Conservation (phyloP, 2,329 filamentous ascomycete genomes). For the Penicillium sp. region DNA sequence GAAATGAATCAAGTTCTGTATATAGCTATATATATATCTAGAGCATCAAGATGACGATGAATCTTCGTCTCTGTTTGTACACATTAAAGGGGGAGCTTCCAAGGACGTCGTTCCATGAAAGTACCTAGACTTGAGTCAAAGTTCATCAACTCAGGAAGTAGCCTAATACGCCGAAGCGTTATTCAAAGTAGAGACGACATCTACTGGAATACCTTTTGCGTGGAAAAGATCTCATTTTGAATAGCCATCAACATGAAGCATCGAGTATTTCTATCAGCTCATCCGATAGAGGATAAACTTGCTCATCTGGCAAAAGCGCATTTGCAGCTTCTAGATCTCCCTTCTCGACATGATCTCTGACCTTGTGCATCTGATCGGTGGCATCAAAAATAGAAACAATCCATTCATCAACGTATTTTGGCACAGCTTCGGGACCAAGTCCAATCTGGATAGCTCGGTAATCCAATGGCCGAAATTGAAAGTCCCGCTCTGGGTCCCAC, state of each 20-base stretch:
- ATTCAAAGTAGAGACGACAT: no score
- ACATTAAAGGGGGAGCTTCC: no score
- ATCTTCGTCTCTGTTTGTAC: no score
- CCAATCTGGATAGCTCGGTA: conserved; percentile 67
- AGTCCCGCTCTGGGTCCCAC: conserved; percentile 66
- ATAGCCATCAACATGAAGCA: background rate
- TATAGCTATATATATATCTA: no score
- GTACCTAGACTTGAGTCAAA: no score
- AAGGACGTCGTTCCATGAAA: no score
- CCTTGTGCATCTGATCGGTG: conserved; percentile 55
- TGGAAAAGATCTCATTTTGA: no score
- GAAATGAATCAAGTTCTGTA: conserved; percentile 10
- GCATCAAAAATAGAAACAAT: conserved; percentile 63
- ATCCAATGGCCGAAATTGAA: conserved; percentile 49
- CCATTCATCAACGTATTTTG: conserved; percentile 55
- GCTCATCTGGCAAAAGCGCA: conserved; percentile 15
- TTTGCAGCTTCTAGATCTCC: conserved; percentile 36
- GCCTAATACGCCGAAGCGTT: no score
- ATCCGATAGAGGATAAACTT: conserved; percentile 15
- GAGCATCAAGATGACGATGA: no score
- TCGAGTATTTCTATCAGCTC: conserved; percentile 10
- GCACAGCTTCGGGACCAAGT: conserved; percentile 53
- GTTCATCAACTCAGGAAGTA: no score
- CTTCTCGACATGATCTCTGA: conserved; percentile 54
- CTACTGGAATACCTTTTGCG: no score